Evolutionary conservation across 768 basidiomycete species (phyloP).

Genomic region (Lactarius evosmus): DNA sequence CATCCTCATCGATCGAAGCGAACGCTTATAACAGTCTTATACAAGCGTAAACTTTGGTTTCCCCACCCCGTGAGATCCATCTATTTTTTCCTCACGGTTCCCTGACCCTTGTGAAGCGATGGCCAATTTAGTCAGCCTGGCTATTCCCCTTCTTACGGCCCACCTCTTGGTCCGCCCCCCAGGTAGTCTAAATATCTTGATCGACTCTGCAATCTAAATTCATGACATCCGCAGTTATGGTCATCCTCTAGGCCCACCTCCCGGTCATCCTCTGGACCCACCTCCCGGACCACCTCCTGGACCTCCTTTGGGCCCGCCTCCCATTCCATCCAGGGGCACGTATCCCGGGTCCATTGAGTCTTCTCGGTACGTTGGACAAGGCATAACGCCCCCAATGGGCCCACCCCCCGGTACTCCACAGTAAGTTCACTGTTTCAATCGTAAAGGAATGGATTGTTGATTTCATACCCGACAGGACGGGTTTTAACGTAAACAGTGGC

Average conservation of each 20-base stretch:
- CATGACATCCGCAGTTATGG: slow-evolving; percentile 3
- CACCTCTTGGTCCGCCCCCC: slow-evolving; percentile 30
- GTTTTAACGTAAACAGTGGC: slow-evolving; percentile 23
- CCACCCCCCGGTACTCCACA: slow-evolving; percentile 27
- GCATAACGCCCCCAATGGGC: slow-evolving; percentile 10
- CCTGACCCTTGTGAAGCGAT: slow-evolving; percentile 7
- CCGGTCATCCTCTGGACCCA: slow-evolving; percentile 19
- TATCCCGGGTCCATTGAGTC: slow-evolving; percentile 27
- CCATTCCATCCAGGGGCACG: slow-evolving; percentile 5
- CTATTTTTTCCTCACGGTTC: neutral
- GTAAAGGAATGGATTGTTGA: neutral
- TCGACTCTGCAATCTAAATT: neutral
- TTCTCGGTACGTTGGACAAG: slow-evolving; percentile 6
- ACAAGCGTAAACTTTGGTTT: slow-evolving; percentile 9
- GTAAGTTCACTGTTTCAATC: slow-evolving; percentile 14
- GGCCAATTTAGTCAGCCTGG: slow-evolving; percentile 18
- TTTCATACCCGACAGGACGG: slow-evolving; percentile 4
- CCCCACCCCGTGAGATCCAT: slow-evolving; percentile 19
- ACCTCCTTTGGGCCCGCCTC: slow-evolving; percentile 26
- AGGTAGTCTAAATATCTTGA: slow-evolving; percentile 22
- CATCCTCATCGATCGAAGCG: neutral
- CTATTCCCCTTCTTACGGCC: slow-evolving; percentile 29
- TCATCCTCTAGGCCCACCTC: neutral
- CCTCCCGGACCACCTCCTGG: slow-evolving; percentile 24
- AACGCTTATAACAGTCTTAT: neutral